Base-by-base conservation (phyloP, 2,329 filamentous ascomycete genomes). In the Penicillium sp. region DNA sequence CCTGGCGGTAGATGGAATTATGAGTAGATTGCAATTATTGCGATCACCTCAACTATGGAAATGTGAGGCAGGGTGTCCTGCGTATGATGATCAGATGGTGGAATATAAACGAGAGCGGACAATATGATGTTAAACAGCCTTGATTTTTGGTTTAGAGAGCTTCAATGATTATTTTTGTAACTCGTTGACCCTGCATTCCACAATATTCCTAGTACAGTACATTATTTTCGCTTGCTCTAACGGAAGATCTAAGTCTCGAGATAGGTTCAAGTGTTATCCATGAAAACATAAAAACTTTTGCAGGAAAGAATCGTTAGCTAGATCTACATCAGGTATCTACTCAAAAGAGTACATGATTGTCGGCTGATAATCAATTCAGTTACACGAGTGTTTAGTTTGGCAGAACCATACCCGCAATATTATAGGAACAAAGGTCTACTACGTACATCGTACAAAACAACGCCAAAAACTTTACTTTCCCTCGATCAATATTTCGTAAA, bases 1-100 rank as follows among this genome's bases (percentile, higher is more conserved):
- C 61, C 15, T 83, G 80, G 79, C 66, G 68, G 54, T 77, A 51
- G 24, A 26, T 42, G 7, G 3, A 19, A 28, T 4, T 3, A 17
- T 4, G 9, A 17, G 8, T 17, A 28, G 44, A 26, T 26, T 15
- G 4, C 15, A 28, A 42, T 47, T 28, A 13, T 47, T 4, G 44
- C 4, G 15, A 7, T 22, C 13, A 17, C 15, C 7, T 28, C 15
- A 17, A 28, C n/a, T 8, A 15, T 28, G 44, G 44, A 26, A 47
- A 47, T 17, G 4, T 28, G 15, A 9, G 8, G 24, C 15, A 22
- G 24, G 24, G 10, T 26, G 9, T 28, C 24, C 24, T 28, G n/a
- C 26, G 10, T 28, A 15, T 10, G 44, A 47, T 26, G 44, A 47
- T 47, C 22, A 47, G 26, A 47, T n/a, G 44, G 44, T n/a, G 24